Percentiles rank a stretch among this genome's conserved stretches.
These are phyloP conservation scores for Rhizopogon rudus DNA, from an alignment of 768 basidiomycete species.

Conservation along the genomic window DNA sequence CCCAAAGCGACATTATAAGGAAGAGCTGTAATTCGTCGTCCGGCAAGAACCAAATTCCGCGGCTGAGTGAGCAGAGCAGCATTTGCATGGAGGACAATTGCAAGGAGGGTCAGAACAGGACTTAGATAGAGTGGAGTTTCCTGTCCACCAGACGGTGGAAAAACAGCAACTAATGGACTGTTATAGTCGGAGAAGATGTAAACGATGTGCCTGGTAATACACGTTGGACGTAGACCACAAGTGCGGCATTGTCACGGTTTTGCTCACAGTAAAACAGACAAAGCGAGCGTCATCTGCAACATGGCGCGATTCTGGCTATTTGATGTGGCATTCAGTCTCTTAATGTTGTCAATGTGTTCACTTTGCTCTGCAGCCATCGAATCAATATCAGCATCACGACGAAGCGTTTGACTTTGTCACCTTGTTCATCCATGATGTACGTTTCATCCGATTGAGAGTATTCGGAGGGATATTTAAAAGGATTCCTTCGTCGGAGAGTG, in stretches of 20 bases:
- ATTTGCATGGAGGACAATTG: constrained; percentile 47
- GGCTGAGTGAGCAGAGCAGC: constrained; percentile 40
- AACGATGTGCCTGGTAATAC: constrained; percentile 38
- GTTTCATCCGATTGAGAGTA: constrained; percentile 14
- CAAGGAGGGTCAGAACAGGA: constrained; percentile 40
- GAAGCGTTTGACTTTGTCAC: constrained; percentile 19
- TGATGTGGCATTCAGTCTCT: constrained; percentile 36
- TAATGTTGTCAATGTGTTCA: constrained; percentile 46
- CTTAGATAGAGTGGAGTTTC: constrained; percentile 39
- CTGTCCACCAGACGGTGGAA: constrained; percentile 25
- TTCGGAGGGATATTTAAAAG: constrained; percentile 33
- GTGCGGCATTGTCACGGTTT: too few species aligned
- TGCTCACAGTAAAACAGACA: constrained; percentile 45
- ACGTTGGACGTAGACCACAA: constrained; percentile 6
- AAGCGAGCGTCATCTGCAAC: constrained; percentile 36
- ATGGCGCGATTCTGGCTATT: constrained; percentile 37
- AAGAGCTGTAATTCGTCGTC: constrained; percentile 25
- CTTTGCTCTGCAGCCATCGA: constrained; percentile 50
- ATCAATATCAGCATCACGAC: constrained; percentile 1
- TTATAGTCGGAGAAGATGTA: constrained; percentile 38
- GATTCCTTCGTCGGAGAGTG: constrained; percentile 38
- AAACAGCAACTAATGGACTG: constrained; percentile 45
- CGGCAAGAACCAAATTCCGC: constrained; percentile 22
- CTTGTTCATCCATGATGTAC: constrained; percentile 49
- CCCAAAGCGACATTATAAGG: constrained; percentile 27